Evolutionary conservation across 805 yeast genomes (phyloP).

Genomic region (Pichia nakasei): DNA sequence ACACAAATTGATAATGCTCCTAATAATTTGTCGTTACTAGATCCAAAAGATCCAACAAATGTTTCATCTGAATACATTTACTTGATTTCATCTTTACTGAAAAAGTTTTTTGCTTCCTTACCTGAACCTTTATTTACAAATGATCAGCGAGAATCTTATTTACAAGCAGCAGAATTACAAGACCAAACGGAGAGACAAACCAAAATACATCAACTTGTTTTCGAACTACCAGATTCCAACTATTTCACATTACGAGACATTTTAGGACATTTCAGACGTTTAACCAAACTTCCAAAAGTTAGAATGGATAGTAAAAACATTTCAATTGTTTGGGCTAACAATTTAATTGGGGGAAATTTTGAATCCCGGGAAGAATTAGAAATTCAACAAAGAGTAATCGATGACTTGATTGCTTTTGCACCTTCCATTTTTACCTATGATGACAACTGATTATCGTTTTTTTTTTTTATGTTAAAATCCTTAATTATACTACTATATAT

Average conservation of each 20-base stretch:
- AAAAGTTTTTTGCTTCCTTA: slow-evolving; percentile 70
- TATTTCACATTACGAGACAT: slow-evolving; percentile 85
- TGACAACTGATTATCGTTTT: background rate
- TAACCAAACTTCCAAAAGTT: slow-evolving; percentile 41
- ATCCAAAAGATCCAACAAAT: slow-evolving; percentile 45
- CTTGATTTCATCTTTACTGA: slow-evolving; percentile 79
- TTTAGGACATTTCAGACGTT: slow-evolving; percentile 59
- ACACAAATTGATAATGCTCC: slow-evolving; percentile 71
- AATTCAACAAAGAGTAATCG: slow-evolving; percentile 55
- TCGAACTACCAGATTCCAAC: slow-evolving; percentile 87
- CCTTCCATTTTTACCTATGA: slow-evolving; percentile 54
- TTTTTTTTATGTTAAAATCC: no score
- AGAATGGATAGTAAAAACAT: slow-evolving; percentile 77
- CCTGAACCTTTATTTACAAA: slow-evolving; percentile 80
- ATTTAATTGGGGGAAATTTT: slow-evolving; percentile 54
- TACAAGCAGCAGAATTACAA: slow-evolving; percentile 61
- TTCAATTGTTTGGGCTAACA: slow-evolving; percentile 94
- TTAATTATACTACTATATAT: no score
- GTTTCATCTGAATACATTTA: slow-evolving; percentile 75
- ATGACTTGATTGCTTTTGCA: slow-evolving; percentile 76
- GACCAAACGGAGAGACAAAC: slow-evolving; percentile 50
- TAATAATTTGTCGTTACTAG: slow-evolving; percentile 41
- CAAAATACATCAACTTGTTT: slow-evolving; percentile 81
- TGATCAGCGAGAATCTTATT: slow-evolving; percentile 51
- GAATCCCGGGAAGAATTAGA: slow-evolving; percentile 43